Base-by-base conservation (phyloP, 306 rosid genomes). In the Quercus mongolica region DNA sequence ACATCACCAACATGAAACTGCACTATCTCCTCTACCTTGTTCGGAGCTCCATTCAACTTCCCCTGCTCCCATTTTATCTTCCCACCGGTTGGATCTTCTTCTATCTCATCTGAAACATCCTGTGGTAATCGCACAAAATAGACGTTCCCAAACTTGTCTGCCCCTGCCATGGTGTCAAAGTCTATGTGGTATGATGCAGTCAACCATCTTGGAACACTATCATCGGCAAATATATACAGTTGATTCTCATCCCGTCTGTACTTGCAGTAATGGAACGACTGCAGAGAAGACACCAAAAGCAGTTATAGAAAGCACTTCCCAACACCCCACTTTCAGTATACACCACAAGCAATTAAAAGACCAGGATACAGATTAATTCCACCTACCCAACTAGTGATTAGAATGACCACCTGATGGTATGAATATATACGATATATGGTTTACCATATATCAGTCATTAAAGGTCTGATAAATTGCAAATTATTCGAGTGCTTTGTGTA, bases 181-280 rank as follows among this genome's bases (percentile, higher is more conserved):
- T 95, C 99, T 73, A 95, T 80, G 82, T 95, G 99, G 85, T 89
- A 91, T 5, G 99, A 90, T 76, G 98, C 96, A 20, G 97, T 95
- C 68, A 95, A 86, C 98, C 99, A 95, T 85, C 99, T 90, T 68
- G 99, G 99, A 81, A 95, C 98, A 3, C 92, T 86, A 85, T 95
- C 99, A 83, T 95, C 99, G 1, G 97, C 94, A 79, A 95, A 95
- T 83, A 95, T 93, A 82, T 95, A 93, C 54, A 95, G 92, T 71
- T 93, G 98, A 80, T 95, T 95, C 80, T 95, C 99, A 56, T 95
- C 99, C 82, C 96, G 91, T 76, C 99, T 88, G 74, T 93, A 93
- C 88, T 91, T 93, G 91, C 99, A 95, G 85, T 95, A 95, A 86
- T 95, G 99, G 90, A 95, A 95, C 72, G 99, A 95, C 99, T 95